phyloP scores from a whole-genome alignment of 768 basidiomycete species.

The Coprinellus aureogranulatus region DNA sequence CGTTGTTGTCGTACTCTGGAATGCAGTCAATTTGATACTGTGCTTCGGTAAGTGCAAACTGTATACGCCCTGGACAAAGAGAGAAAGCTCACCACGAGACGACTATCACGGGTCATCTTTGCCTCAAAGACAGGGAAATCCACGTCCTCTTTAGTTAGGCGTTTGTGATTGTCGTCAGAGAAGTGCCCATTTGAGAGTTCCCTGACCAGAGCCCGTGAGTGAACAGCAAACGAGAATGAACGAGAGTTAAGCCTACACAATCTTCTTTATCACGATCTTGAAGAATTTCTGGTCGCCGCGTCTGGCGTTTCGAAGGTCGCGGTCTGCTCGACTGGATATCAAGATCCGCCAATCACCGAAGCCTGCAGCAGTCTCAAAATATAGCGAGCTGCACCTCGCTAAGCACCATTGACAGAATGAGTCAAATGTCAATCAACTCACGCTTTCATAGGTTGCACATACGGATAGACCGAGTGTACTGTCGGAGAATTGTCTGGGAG shows the following conservation, averaged over 20 bases:
- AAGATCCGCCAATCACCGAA: slow-evolving; percentile 67
- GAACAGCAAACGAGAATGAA: no score
- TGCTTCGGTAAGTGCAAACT: background rate
- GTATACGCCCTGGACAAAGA: background rate
- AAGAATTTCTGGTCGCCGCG: slow-evolving; percentile 47
- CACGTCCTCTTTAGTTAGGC: slow-evolving; percentile 40
- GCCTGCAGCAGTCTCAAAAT: slow-evolving; percentile 56
- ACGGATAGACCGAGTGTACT: slow-evolving; percentile 26
- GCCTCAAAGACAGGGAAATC: slow-evolving; percentile 67
- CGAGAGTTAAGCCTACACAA: slow-evolving; percentile 43
- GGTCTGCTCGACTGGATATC: slow-evolving; percentile 49
- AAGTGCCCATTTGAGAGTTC: slow-evolving; percentile 70
- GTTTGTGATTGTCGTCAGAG: slow-evolving; percentile 66
- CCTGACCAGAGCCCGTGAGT: slow-evolving; percentile 29
- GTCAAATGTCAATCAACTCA: slow-evolving; percentile 16
- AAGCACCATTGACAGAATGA: background rate
- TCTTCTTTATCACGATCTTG: slow-evolving; percentile 62
- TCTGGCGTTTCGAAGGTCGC: slow-evolving; percentile 46
- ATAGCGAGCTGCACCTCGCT: slow-evolving; percentile 36
- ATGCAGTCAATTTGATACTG: slow-evolving; percentile 53
- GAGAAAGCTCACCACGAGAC: slow-evolving; percentile 41
- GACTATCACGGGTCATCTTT: slow-evolving; percentile 55
- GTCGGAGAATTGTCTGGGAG: slow-evolving; percentile 5
- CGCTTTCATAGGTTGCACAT: slow-evolving; percentile 57
- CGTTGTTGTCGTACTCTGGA: slow-evolving; percentile 33